Evolutionary conservation across 179 eudicot genomes (phyloP), one percentile per base, ranked within the genome.

Genomic region (Camellia oleifera): DNA sequence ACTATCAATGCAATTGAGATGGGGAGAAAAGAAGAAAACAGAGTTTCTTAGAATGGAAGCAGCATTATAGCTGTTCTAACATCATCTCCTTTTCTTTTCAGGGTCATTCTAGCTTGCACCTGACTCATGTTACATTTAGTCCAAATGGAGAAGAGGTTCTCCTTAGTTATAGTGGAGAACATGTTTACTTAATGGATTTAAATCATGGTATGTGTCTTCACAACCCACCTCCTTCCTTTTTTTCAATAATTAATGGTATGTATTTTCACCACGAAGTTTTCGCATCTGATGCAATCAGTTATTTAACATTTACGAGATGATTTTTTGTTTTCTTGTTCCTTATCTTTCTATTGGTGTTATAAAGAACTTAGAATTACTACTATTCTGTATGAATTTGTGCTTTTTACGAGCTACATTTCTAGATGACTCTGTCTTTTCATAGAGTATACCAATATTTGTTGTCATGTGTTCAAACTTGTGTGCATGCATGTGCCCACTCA

Each of bases 81-180:
- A 56, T 58, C 17, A 6, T 54, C 62, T 82, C 53, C 14, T 80
- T 72, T 32, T 71, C 77, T 78, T 80, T 83, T 76, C 91, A 96
- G 99, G 94, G 91, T 15, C 89, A 82, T 62, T 86, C 93, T 74
- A 86, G 90, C 89, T 85, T 94, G 90, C 96, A 94, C 84, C 90
- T 94, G 50, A 96, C 98, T 78, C 99, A 96, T 80, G 97, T 94
- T 42, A 78, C 99, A 44, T 96, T 96, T 80, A 94, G 99, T 89
- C 98, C 97, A 15, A 84, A 92, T 80, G 94, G 96, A 32, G 96
- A 92, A 81, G 99, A 96, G 83, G 88, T 91, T 82, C 97, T 96
- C 64, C 89, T 91, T 60, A 96, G 90, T 80, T 96, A 96, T 72
- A 96, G 99, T 77, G 98, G 97, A 69, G 99, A 96, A 76, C 94